Conservation (phyloP, 106 monocot species). For the Allium cepa region DNA sequence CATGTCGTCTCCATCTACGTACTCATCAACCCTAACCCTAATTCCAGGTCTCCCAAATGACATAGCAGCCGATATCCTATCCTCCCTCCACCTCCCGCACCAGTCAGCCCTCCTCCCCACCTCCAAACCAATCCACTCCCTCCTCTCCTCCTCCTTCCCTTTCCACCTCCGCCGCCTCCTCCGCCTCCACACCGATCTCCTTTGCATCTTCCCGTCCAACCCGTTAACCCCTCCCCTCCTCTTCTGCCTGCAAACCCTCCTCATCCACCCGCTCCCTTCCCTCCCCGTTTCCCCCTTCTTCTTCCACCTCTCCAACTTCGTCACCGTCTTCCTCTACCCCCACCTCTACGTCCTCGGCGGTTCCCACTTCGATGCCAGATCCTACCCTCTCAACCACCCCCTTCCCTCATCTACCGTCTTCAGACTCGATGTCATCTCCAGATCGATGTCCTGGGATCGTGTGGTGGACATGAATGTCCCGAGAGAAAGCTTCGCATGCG, state of each 20-base stretch:
- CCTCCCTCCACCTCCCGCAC: constrained; percentile 41
- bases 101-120: constrained; percentile 28
- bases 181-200: no score
- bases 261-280: no score
- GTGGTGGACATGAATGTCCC: constrained; percentile 49
- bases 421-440: constrained; percentile 17
- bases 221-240: no score
- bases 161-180: no score
- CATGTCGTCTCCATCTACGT: not conserved
- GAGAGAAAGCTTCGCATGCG: constrained; percentile 74
- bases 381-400: constrained; percentile 62
- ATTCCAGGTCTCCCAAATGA: constrained; percentile 75
- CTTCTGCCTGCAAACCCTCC: no score
- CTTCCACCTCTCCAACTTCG: no score
- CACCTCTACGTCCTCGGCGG: constrained; percentile 59
- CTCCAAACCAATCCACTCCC: no score
- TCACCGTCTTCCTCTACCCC: no score
- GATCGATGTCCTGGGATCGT: constrained; percentile 25
- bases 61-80: constrained; percentile 47
- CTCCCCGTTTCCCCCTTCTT: no score
- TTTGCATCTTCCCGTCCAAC: no score
- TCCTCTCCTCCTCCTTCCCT: no score
- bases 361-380: constrained; percentile 61
- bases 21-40: not conserved
- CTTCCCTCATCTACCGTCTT: constrained; percentile 28